phyloP scores from a whole-genome alignment of 2,329 filamentous ascomycete genomes.

The Ophiostoma novo-ulmi region DNA sequence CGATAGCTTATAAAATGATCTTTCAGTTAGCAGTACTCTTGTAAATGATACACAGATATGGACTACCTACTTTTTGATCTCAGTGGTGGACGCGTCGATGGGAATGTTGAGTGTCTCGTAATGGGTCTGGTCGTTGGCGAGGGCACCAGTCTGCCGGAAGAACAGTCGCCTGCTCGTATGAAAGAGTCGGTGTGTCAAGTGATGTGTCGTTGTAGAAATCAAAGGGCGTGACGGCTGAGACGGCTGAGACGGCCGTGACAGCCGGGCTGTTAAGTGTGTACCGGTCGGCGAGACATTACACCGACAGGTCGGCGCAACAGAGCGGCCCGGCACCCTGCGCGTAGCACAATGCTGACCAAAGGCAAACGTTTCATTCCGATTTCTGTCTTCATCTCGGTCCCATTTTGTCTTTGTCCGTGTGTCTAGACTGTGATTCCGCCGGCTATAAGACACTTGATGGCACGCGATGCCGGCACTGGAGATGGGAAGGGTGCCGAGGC shows the following conservation, averaged over 20 bases:
- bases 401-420: neutral
- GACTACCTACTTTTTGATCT: constrained; percentile 71
- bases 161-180: constrained; percentile 32
- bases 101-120: constrained; percentile 78
- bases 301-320: constrained; percentile 13
- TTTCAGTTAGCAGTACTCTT: constrained; percentile 30
- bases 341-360: neutral
- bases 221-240: neutral
- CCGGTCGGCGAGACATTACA: neutral
- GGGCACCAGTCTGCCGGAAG: constrained; percentile 31
- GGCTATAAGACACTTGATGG: neutral
- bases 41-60: neutral
- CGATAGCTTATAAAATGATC: constrained; percentile 83
- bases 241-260: constrained; percentile 21
- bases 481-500: neutral
- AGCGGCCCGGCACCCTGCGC: constrained; percentile 7
- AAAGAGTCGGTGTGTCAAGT: constrained; percentile 24
- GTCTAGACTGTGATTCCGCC: neutral
- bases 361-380: neutral
- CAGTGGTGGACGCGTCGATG: constrained; percentile 60
- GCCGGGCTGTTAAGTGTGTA: neutral
- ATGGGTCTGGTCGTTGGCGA: constrained; percentile 51
- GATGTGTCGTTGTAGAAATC: neutral
- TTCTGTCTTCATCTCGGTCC: neutral
- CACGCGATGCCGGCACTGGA: neutral